Percentiles rank a stretch among this genome's conserved stretches.
phyloP scores from a whole-genome alignment of 108 stramenopile genomes.

The Nannochloropsis granulata region DNA sequence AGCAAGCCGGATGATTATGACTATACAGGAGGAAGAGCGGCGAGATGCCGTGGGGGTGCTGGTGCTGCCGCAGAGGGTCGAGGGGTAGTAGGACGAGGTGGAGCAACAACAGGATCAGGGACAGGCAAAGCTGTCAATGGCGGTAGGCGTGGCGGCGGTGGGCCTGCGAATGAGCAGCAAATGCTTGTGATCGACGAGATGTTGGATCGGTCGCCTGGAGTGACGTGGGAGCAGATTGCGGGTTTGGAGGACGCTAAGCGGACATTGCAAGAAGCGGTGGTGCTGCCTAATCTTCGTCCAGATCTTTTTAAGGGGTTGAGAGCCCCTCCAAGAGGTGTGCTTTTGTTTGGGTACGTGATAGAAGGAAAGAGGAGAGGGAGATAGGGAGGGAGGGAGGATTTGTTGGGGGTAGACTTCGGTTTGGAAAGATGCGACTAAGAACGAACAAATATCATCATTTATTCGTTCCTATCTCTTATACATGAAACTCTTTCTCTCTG shows the following conservation, averaged over 20 bases:
- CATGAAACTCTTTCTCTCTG: neutral
- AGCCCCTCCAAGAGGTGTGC: constrained; percentile 50
- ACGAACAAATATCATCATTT: neutral
- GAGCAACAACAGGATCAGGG: neutral
- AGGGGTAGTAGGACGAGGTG: neutral
- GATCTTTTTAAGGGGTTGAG: constrained; percentile 55
- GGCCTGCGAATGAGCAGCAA: constrained; percentile 7
- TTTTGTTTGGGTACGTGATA: constrained; percentile 42
- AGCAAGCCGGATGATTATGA: neutral
- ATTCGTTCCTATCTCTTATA: neutral
- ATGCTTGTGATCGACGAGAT: constrained; percentile 19
- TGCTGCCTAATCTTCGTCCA: constrained; percentile 41
- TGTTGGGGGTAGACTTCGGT: too few relatives aligned
- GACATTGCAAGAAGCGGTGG: constrained; percentile 30
- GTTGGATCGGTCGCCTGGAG: constrained; percentile 29
- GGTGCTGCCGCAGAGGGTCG: neutral
- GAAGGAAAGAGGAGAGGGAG: too few relatives aligned
- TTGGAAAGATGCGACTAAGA: neutral
- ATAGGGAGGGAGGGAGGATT: neutral
- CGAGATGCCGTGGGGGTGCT: neutral
- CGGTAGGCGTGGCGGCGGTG: neutral
- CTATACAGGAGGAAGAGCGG: neutral
- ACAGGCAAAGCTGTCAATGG: neutral
- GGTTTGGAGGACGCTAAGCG: constrained; percentile 32
- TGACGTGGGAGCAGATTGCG: constrained; percentile 25